Conservation (phyloP, 345 rosid species). For the Anacardium occidentale region DNA sequence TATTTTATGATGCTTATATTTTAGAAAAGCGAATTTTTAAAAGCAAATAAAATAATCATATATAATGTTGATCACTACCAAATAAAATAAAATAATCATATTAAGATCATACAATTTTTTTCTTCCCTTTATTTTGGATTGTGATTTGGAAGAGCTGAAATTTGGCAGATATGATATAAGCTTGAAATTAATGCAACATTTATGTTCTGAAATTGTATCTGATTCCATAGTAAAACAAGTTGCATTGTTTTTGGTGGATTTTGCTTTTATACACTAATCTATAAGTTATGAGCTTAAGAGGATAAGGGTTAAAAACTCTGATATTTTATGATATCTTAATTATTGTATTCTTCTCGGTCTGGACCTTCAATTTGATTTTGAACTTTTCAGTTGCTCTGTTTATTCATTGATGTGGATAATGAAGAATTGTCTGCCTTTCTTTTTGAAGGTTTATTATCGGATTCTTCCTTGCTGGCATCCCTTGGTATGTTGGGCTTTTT, state of each 20-base stretch:
- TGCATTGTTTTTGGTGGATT: background rate
- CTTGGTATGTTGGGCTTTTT: slow-evolving; percentile 78
- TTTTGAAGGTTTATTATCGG: slow-evolving; percentile 72
- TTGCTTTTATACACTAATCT: background rate
- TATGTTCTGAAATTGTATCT: background rate
- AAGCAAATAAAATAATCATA: too few relatives aligned
- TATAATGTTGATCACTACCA: too few relatives aligned
- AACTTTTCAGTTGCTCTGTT: background rate
- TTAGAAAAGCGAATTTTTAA: too few relatives aligned
- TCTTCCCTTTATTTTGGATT: background rate
- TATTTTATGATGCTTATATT: too few relatives aligned
- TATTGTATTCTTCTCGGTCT: background rate
- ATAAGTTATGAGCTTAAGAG: background rate
- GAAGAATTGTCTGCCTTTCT: slow-evolving; percentile 14
- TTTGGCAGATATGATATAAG: background rate
- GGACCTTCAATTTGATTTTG: slow-evolving; percentile 1
- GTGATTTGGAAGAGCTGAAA: slow-evolving; percentile 1
- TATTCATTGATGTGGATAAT: slow-evolving; percentile 15
- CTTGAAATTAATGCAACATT: background rate
- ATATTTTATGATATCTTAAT: background rate
- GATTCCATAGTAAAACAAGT: background rate
- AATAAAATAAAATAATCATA: too few relatives aligned
- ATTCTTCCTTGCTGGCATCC: slow-evolving; percentile 81
- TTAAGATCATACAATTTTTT: slow-evolving; percentile 10
- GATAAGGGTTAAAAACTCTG: background rate